Conservation (phyloP, 2,329 filamentous ascomycete genomes). For the Macrophomina pseudophaseolina region DNA sequence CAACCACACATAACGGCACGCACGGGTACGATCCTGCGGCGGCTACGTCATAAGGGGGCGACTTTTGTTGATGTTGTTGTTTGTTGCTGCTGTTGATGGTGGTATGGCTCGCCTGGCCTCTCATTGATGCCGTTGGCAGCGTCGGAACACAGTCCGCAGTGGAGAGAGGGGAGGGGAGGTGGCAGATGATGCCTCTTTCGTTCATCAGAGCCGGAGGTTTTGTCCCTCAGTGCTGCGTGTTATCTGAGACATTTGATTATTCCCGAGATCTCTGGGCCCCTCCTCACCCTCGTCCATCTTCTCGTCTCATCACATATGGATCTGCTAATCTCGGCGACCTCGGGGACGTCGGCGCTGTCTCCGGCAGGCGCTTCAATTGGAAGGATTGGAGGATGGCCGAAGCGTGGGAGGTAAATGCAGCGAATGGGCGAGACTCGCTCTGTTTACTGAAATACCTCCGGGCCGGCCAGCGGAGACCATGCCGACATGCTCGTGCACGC, state of each 20-base stretch:
- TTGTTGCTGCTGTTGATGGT: neutral
- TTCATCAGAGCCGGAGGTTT: no score
- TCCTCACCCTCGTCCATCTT: neutral
- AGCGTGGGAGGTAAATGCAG: neutral
- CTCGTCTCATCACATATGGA: neutral
- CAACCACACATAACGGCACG: neutral
- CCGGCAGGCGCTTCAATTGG: neutral
- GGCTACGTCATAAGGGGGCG: slow-evolving; percentile 2
- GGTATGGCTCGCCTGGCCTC: neutral
- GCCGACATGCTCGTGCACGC: no score
- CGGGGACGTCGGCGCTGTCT: slow-evolving; percentile 7
- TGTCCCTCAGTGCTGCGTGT: no score
- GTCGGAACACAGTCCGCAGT: neutral
- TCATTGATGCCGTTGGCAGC: no score
- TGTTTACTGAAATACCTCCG: neutral
- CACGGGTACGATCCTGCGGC: no score
- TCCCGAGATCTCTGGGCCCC: neutral
- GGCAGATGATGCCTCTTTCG: no score
- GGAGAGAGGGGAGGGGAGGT: neutral
- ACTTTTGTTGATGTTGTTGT: neutral
- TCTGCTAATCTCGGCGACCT: neutral
- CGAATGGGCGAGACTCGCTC: neutral
- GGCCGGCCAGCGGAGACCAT: neutral
- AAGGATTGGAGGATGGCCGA: neutral
- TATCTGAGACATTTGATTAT: neutral